These are phyloP conservation scores for Hymenoscyphus fraxineus DNA, from an alignment of 2,329 filamentous ascomycete genomes.

Conservation along the genomic window DNA sequence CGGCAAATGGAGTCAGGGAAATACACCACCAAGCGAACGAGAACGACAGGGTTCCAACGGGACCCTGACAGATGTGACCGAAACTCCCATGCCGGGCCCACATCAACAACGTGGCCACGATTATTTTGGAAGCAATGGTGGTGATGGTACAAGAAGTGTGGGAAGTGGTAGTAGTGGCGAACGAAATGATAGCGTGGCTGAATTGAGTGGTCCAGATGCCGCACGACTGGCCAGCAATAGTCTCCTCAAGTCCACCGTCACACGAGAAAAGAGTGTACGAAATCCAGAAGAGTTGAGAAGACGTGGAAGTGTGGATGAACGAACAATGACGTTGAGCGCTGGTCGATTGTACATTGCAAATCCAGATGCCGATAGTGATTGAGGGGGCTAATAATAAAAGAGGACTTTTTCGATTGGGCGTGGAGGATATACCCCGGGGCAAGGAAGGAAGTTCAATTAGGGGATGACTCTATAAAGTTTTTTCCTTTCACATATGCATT, in stretches of 20 bases:
- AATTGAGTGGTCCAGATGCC: slow-evolving; percentile 42
- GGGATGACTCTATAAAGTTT: slow-evolving; percentile 6
- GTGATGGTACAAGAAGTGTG: slow-evolving; percentile 29
- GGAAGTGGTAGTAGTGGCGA: slow-evolving; percentile 41
- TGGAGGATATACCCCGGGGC: slow-evolving; percentile 22
- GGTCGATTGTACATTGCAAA: slow-evolving; percentile 82
- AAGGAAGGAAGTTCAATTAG: slow-evolving; percentile 17
- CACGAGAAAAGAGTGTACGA: slow-evolving; percentile 63
- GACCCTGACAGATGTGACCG: slow-evolving; percentile 26
- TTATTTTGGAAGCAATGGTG: slow-evolving; percentile 27
- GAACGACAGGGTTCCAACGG: slow-evolving; percentile 27
- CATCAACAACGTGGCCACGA: slow-evolving; percentile 18
- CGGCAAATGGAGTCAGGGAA: slow-evolving; percentile 41
- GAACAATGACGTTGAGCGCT: slow-evolving; percentile 59
- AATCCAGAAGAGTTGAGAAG: slow-evolving; percentile 68
- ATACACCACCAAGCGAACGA: slow-evolving; percentile 42
- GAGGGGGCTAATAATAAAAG: slow-evolving; percentile 17
- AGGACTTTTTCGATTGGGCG: background rate
- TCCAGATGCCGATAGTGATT: slow-evolving; percentile 53
- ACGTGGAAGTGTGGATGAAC: slow-evolving; percentile 79
- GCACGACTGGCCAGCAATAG: slow-evolving; percentile 56
- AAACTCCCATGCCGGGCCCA: slow-evolving; percentile 27
- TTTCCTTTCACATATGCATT: slow-evolving; percentile 6
- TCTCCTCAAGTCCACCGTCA: slow-evolving; percentile 52
- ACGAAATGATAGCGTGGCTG: slow-evolving; percentile 56